Percentiles rank a stretch among this genome's conserved stretches.
phyloP scores from a whole-genome alignment of 257 asterid species.

The Jasminum sambac region DNA sequence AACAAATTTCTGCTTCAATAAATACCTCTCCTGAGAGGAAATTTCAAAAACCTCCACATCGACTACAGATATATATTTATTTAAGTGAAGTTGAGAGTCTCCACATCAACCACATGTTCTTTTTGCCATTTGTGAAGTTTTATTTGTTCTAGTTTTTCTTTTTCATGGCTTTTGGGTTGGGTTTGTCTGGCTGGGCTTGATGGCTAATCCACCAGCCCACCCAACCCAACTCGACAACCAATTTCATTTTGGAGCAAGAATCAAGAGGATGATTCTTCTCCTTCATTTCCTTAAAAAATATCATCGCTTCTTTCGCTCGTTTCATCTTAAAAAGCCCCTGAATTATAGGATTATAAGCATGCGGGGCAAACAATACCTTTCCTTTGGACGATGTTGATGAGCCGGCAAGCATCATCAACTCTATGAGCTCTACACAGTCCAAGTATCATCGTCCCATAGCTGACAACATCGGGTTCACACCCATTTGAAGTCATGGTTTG shows the following conservation, averaged over 20 bases:
- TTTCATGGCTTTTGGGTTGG: no score
- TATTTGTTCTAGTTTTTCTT: no score
- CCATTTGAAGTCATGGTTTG: slow-evolving; percentile 76
- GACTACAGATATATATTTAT: no score
- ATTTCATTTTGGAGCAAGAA: slow-evolving; percentile 69
- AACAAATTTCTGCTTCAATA: no score
- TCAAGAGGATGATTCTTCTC: slow-evolving; percentile 75
- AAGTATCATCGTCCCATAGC: slow-evolving; percentile 76
- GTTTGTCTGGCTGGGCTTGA: no score
- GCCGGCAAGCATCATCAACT: slow-evolving; percentile 61
- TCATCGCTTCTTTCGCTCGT: slow-evolving; percentile 64
- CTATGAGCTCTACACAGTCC: slow-evolving; percentile 88
- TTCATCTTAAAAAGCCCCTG: slow-evolving; percentile 66
- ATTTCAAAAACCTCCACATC: no score
- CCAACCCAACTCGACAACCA: no score
- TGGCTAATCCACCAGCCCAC: no score
- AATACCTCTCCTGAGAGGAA: no score
- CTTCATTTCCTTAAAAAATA: slow-evolving; percentile 90
- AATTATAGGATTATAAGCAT: slow-evolving; percentile 79
- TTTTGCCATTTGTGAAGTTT: no score
- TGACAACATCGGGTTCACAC: slow-evolving; percentile 81
- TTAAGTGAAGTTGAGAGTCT: no score
- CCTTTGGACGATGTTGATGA: slow-evolving; percentile 74
- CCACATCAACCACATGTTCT: no score
- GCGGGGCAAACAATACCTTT: slow-evolving; percentile 78